Base-by-base conservation (phyloP, 257 asterid genomes). In the Haberlea rhodopensis region DNA sequence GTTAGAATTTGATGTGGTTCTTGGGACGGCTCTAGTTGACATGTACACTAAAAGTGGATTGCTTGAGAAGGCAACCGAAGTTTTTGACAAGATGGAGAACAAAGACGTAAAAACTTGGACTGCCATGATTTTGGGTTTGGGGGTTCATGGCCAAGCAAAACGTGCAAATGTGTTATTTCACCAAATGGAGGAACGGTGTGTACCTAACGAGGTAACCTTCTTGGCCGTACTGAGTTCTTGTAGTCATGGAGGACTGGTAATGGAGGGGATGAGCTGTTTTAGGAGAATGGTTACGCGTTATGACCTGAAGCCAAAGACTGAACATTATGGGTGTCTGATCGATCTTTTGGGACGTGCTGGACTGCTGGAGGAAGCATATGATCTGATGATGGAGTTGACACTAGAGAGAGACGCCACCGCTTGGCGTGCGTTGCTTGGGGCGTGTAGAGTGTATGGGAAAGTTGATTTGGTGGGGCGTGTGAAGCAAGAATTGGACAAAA, bases 311-410 rank as follows among this genome's bases (percentile, higher is more conserved):
- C 89, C 95, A 31, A 70, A 49, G 58, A 75, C 81, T 31, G 95
- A 84, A 28, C 95, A 84, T 68, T 87, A 82, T 58, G 91, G 89
- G 18, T 87, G 95, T 65, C 10, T 86, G 57, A 70, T 77, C 27
- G 95, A 86, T 73, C 74, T 82, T 15, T 76, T 84, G 72, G 91
- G 91, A 8, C 83, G 87, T n/a, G 84, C 76, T 2, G 91, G 91
- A 19, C 51, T 82, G 78, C 66, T 84, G 31, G 83, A 84, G 66
- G 91, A 80, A 57, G 87, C 91, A 6, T 66, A 70, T 25, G 67
- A 37, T 64, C 43, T 87, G 49, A 84, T 82, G 64, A 70, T 72
- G 71, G 80, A 76, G 13, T 77, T 84, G 72, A 81, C 80, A 0
- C 32, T 71, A 24, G 74, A 77, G 76, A 79, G 79, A 60, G 91